Percentiles rank a stretch among this genome's conserved stretches.
phyloP scores from a whole-genome alignment of 768 basidiomycete genomes.

The Amylocystis lapponica region DNA sequence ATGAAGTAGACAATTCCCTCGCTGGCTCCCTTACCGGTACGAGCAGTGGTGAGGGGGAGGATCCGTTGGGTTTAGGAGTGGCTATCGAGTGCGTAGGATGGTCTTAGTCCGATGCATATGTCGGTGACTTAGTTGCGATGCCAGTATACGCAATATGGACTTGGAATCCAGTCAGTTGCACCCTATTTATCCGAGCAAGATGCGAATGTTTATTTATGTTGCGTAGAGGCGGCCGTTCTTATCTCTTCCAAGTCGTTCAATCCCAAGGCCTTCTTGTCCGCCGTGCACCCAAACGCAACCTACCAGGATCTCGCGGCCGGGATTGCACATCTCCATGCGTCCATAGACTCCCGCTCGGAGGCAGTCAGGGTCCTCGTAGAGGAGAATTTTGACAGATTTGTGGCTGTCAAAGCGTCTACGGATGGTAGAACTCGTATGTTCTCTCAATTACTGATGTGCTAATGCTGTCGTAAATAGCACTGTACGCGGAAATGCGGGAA shows the following conservation, averaged over 20 bases:
- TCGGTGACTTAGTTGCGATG: conserved; percentile 6
- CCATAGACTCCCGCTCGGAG: conserved; percentile 87
- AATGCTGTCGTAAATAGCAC: no score
- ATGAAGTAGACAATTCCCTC: conserved; percentile 74
- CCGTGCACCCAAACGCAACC: conserved; percentile 90
- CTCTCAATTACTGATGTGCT: no score
- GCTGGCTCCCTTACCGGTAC: conserved; percentile 61
- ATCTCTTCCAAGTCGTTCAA: conserved; percentile 94
- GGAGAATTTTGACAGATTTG: conserved; percentile 97
- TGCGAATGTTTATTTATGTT: not conserved
- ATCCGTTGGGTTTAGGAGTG: conserved; percentile 74
- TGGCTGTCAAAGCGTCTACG: conserved; percentile 94
- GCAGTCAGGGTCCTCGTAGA: conserved; percentile 94
- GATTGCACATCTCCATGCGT: conserved; percentile 62
- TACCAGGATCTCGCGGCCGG: conserved; percentile 87
- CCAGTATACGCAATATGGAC: conserved; percentile 62
- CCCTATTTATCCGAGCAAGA: not conserved
- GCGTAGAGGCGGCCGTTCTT: conserved; percentile 69
- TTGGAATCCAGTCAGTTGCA: conserved; percentile 66
- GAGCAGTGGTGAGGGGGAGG: conserved; percentile 48
- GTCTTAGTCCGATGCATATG: not conserved
- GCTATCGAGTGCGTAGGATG: conserved; percentile 46
- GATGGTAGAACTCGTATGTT: conserved; percentile 75
- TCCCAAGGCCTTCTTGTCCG: conserved; percentile 88
- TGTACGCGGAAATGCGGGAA: conserved; percentile 91